phyloP scores from a whole-genome alignment of 257 asterid species.

The Primulina huaijiensis region DNA sequence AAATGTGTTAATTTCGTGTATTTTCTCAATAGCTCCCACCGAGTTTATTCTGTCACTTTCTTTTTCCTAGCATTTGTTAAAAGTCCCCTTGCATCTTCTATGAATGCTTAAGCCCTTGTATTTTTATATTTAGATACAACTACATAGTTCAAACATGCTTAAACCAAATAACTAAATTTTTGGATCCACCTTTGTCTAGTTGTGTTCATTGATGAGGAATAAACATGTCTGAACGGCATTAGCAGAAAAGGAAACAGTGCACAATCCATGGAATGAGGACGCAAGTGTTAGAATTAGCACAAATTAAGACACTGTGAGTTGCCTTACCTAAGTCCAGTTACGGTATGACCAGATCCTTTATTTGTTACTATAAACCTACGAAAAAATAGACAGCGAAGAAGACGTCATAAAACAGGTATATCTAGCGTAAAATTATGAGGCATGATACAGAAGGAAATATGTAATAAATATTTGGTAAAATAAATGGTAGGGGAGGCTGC shows the following conservation, averaged over 20 bases:
- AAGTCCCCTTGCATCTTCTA: background rate
- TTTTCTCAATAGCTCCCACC: background rate
- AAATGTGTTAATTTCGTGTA: background rate
- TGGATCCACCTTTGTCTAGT: background rate
- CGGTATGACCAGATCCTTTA: conserved; percentile 80
- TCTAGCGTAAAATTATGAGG: background rate
- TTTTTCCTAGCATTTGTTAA: background rate
- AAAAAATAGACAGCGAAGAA: conserved; percentile 16
- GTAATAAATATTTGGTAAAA: background rate
- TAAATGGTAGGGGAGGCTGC: background rate
- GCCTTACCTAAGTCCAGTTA: conserved; percentile 67
- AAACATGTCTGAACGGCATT: background rate
- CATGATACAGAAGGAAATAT: background rate
- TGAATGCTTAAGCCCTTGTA: too few species aligned
- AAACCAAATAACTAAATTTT: background rate
- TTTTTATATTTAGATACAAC: background rate
- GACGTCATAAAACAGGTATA: conserved; percentile 1
- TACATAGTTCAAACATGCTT: background rate
- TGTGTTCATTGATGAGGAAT: background rate
- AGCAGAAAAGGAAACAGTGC: background rate
- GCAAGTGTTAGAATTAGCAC: background rate
- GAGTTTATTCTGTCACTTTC: background rate
- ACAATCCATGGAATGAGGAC: background rate
- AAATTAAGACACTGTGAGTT: background rate
- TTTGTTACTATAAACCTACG: conserved; percentile 85